Base-by-base conservation (phyloP, 768 basidiomycete species). In the Crepidotus variabilis region DNA sequence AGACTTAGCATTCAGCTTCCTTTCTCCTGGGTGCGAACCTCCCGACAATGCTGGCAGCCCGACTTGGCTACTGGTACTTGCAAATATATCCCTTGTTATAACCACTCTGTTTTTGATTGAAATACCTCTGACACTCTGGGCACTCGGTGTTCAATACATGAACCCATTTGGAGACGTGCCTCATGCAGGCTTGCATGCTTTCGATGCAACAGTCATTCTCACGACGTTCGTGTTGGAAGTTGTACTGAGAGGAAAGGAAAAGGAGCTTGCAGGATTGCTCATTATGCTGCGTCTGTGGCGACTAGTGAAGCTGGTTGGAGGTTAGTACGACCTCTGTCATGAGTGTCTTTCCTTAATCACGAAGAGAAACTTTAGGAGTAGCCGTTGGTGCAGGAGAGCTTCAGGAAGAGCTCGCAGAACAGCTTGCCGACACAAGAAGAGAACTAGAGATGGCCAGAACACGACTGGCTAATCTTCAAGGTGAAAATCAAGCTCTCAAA, bases 211-310 rank as follows among this genome's bases (percentile, higher is more conserved):
- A 43, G 78, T 93, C 58, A 85, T 93, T 63, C 16, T 90, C 57
- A 78, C 80, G 6, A 92, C 90, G 0, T 90, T 92, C 66, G 70
- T 85, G 6, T 77, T 92, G 32, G 92, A 93, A 67, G 75, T 87
- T 6, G 76, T 80, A 8, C 73, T 93, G 13, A 79, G 78, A 62
- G 90, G 91, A 2, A 78, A 72, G 52, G 87, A 88, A 65, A 73
- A 83, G 57, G 88, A 93, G 63, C 77, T 92, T 20, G 87, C 85
- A 1, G 81, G 78, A 6, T 71, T 93, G 22, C 79, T 93, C 33
- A 77, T 93, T 43, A 72, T 88, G 18, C 72, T 93, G 24, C 90
- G 91, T 69, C 68, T 93, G 13, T 92, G 92, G 91, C 78, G 91
- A 22, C 73, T 93, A 32, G 80, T 92, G 22, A 90, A 92, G 65